A percentile compares a stretch with the other conserved stretches of the same genome.
phyloP scores from a whole-genome alignment of 2,329 filamentous ascomycete genomes.

The Trichoderma semiorbis region DNA sequence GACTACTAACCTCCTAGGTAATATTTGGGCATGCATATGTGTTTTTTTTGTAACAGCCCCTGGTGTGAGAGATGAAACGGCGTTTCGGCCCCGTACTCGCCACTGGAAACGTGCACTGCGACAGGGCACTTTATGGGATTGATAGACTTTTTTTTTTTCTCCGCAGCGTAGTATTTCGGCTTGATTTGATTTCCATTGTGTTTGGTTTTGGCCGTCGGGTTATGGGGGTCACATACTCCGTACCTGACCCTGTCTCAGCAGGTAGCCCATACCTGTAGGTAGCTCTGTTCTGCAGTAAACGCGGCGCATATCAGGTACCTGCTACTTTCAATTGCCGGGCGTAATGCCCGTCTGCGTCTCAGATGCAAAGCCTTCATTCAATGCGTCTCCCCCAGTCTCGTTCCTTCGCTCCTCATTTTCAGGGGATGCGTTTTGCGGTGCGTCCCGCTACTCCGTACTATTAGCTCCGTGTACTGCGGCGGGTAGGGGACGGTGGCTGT shows the following conservation, averaged over 20 bases:
- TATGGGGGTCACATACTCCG: neutral
- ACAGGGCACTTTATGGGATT: neutral
- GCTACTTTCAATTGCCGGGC: neutral
- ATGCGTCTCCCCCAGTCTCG: neutral
- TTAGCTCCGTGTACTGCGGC: neutral
- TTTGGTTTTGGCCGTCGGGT: neutral
- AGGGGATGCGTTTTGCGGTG: neutral
- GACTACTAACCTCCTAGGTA: neutral
- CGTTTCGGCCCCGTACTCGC: neutral
- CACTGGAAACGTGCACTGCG: neutral
- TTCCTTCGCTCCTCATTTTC: neutral
- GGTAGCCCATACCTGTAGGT: neutral
- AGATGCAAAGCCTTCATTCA: neutral
- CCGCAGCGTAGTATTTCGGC: conserved; percentile 5
- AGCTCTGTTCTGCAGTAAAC: neutral
- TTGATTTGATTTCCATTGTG: neutral
- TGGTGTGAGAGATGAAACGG: conserved; percentile 6
- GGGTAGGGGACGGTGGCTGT: neutral
- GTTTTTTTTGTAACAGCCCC: conserved; percentile 4
- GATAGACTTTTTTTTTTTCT: neutral
- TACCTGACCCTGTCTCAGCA: neutral
- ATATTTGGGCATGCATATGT: neutral
- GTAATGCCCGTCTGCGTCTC: neutral
- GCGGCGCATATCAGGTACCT: neutral
- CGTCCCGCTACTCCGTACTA: neutral